These are phyloP conservation scores for Oryza meridionalis DNA, from an alignment of 176 grass and related monocot species.

Conservation along the genomic window DNA sequence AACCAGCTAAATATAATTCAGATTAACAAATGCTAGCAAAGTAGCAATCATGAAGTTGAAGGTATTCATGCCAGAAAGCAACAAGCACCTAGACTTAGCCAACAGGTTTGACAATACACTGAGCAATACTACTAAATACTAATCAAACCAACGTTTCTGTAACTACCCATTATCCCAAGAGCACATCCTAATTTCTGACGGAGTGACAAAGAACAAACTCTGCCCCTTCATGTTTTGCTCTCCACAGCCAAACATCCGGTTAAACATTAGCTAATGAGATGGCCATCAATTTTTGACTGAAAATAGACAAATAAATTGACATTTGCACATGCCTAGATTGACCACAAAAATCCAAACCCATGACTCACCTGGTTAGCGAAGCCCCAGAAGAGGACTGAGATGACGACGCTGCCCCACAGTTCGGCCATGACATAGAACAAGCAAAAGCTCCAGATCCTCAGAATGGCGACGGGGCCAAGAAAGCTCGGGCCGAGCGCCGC, in stretches of 20 bases:
- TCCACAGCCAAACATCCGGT: background rate
- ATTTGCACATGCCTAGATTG: conserved; percentile 21
- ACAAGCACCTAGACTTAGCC: conserved; percentile 24
- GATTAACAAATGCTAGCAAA: conserved; percentile 14
- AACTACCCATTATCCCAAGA: conserved; percentile 13
- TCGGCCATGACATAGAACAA: conserved; percentile 97
- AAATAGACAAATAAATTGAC: background rate
- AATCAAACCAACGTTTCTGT: conserved; percentile 2
- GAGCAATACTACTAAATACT: background rate
- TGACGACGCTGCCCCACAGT: conserved; percentile 88
- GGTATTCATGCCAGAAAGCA: conserved; percentile 29
- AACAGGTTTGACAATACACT: background rate
- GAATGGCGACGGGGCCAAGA: conserved; percentile 69
- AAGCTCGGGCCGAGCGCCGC: conserved; percentile 76
- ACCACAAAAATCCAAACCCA: background rate
- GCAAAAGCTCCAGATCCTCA: conserved; percentile 94
- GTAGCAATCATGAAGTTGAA: conserved; percentile 29
- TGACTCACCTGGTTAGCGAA: conserved; percentile 79
- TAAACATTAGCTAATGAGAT: background rate
- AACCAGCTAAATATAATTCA: conserved; percentile 37
- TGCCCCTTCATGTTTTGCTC: background rate
- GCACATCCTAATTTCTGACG: background rate
- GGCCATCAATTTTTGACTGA: background rate
- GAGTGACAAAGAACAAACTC: conserved; percentile 14
- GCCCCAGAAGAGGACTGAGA: conserved; percentile 92